Conservation (phyloP, 1,284 basidiomycete species). For the Athelia psychrophila region DNA sequence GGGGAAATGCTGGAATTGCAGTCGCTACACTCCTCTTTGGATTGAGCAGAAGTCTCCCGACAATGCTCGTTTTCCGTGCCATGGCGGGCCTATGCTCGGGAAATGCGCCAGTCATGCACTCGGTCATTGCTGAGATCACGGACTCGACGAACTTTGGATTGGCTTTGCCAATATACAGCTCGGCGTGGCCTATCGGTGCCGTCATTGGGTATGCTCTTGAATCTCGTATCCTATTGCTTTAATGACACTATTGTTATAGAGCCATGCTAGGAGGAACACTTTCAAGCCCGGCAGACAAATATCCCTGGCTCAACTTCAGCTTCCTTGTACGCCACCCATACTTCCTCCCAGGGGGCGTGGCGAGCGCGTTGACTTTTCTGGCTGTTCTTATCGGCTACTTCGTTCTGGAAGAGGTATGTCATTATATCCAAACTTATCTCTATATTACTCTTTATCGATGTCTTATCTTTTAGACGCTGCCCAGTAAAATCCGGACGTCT, state of each 20-base stretch:
- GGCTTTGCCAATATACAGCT: slow-evolving; percentile 59
- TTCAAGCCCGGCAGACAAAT: slow-evolving; percentile 53
- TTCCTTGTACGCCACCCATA: slow-evolving; percentile 54
- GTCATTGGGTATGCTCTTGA: slow-evolving; percentile 48
- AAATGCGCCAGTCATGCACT: slow-evolving; percentile 60
- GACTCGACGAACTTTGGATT: slow-evolving; percentile 60
- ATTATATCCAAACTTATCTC: background rate
- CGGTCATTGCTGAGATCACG: slow-evolving; percentile 62
- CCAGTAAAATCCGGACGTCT: slow-evolving; percentile 21
- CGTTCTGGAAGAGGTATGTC: slow-evolving; percentile 53
- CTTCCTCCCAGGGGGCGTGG: slow-evolving; percentile 54
- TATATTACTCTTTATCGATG: slow-evolving; percentile 10
- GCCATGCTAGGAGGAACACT: slow-evolving; percentile 62
- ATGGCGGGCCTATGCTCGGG: slow-evolving; percentile 61
- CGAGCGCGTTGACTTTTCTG: slow-evolving; percentile 36
- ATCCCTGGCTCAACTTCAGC: slow-evolving; percentile 41
- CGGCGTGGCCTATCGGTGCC: slow-evolving; percentile 60
- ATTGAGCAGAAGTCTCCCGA: slow-evolving; percentile 47
- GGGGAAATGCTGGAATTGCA: slow-evolving; percentile 51
- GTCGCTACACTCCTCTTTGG: slow-evolving; percentile 54
- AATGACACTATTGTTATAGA: slow-evolving; percentile 27
- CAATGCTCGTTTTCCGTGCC: slow-evolving; percentile 47
- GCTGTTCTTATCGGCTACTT: slow-evolving; percentile 43
- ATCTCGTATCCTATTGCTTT: background rate
- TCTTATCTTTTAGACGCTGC: slow-evolving; percentile 34